Percentiles rank a stretch among this genome's conserved stretches.
Evolutionary conservation across 441 rosid species (phyloP).

Genomic region (Theobroma grandiflorum): DNA sequence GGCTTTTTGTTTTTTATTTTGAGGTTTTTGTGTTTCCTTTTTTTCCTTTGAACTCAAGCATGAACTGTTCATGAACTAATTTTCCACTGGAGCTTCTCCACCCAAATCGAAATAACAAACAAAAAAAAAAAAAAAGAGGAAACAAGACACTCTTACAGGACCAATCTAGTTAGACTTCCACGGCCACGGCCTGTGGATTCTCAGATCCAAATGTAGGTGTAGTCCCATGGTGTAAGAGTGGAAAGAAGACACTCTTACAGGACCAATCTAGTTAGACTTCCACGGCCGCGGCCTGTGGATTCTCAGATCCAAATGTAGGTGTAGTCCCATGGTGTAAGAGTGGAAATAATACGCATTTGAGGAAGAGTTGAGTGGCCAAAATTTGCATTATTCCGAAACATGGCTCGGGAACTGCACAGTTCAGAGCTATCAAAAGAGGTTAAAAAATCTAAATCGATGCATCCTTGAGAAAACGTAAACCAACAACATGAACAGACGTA

Average conservation of each 20-base stretch:
- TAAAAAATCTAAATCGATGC: slow-evolving; percentile 4
- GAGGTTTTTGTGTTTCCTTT: not conserved
- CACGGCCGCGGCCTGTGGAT: not conserved
- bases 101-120: too few relatives aligned
- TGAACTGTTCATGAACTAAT: too few relatives aligned
- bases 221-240: not conserved
- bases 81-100: not conserved
- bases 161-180: too few relatives aligned
- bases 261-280: too few relatives aligned
- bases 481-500: not conserved
- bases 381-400: not conserved
- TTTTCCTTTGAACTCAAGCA: too few relatives aligned
- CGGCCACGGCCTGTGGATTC: not conserved
- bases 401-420: not conserved
- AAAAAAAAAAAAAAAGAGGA: too few relatives aligned
- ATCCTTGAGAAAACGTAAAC: slow-evolving; percentile 9
- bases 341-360: not conserved
- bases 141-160: too few relatives aligned
- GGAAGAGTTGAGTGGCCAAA: not conserved
- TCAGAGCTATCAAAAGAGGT: not conserved
- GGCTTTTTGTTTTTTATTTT: too few relatives aligned
- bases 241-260: too few relatives aligned
- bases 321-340: not conserved
- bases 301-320: not conserved
- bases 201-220: not conserved